Conservation (phyloP, 192 early-diverging fungal species). For the Coemansia asiatica region DNA sequence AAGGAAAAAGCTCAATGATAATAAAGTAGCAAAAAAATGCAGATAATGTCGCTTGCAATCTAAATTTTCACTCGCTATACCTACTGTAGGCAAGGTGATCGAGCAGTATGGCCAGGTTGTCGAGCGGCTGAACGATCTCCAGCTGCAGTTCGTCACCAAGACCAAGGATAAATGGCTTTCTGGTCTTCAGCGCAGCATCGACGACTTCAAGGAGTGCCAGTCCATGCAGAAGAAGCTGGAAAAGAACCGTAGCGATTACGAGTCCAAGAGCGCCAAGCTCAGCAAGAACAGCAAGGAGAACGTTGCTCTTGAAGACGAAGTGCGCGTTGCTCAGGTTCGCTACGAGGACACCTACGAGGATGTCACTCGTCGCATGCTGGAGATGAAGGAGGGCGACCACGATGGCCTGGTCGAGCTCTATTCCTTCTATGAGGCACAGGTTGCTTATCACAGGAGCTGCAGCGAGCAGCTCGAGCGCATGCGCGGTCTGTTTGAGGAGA, state of each 20-base stretch:
- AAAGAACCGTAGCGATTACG: slow-evolving; percentile 86
- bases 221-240: slow-evolving; percentile 83
- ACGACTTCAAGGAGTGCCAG: slow-evolving; percentile 57
- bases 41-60: too few species aligned
- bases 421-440: slow-evolving; percentile 52
- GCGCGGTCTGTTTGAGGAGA: slow-evolving; percentile 37
- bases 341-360: slow-evolving; percentile 90
- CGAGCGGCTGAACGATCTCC: slow-evolving; percentile 50
- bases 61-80: too few species aligned
- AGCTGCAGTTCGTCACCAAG: slow-evolving; percentile 52
- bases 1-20: too few species aligned
- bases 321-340: slow-evolving; percentile 82
- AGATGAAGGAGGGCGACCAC: slow-evolving; percentile 81
- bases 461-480: slow-evolving; percentile 36
- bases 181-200: slow-evolving; percentile 53
- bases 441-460: slow-evolving; percentile 47
- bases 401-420: slow-evolving; percentile 56
- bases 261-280: slow-evolving; percentile 84
- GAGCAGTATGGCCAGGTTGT: slow-evolving; percentile 57
- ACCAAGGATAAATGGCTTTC: slow-evolving; percentile 58
- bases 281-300: slow-evolving; percentile 90
- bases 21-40: too few species aligned
- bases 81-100: slow-evolving; percentile 42
- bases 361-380: slow-evolving; percentile 74
- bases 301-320: slow-evolving; percentile 87